These are phyloP conservation scores for Suillus alpinus DNA, from an alignment of 768 basidiomycete genomes.

Conservation along the genomic window DNA sequence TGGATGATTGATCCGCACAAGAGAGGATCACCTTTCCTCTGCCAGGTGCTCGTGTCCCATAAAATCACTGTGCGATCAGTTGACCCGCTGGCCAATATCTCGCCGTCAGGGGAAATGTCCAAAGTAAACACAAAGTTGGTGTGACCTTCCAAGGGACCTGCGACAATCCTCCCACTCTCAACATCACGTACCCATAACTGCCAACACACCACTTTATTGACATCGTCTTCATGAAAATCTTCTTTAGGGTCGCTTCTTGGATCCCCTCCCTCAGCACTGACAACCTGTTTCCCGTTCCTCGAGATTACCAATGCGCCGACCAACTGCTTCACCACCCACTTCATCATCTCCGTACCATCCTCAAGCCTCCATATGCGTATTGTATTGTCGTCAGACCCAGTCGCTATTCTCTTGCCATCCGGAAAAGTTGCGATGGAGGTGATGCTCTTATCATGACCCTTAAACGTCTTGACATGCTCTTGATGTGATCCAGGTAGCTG, in stretches of 20 bases:
- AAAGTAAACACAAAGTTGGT: neutral
- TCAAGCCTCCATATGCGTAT: neutral
- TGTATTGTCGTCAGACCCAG: neutral
- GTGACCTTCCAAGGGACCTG: neutral
- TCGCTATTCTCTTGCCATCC: neutral
- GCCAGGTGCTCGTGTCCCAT: neutral
- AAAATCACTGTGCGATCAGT: neutral
- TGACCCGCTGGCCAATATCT: neutral
- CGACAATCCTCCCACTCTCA: neutral
- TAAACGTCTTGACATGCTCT: neutral
- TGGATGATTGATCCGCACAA: neutral
- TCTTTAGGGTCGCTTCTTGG: neutral
- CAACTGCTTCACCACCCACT: neutral
- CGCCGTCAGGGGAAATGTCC: neutral
- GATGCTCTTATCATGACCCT: neutral
- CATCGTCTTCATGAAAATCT: too few species aligned
- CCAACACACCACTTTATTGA: neutral
- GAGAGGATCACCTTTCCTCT: neutral
- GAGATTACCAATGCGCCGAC: neutral
- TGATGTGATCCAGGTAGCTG: neutral
- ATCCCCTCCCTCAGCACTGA: neutral
- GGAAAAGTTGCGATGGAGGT: neutral
- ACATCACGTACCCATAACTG: neutral
- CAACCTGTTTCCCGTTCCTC: neutral
- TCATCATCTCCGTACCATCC: neutral